Evolutionary conservation across 2,329 filamentous ascomycete species (phyloP).

Genomic region (Aspergillus oerlinghausenensis): DNA sequence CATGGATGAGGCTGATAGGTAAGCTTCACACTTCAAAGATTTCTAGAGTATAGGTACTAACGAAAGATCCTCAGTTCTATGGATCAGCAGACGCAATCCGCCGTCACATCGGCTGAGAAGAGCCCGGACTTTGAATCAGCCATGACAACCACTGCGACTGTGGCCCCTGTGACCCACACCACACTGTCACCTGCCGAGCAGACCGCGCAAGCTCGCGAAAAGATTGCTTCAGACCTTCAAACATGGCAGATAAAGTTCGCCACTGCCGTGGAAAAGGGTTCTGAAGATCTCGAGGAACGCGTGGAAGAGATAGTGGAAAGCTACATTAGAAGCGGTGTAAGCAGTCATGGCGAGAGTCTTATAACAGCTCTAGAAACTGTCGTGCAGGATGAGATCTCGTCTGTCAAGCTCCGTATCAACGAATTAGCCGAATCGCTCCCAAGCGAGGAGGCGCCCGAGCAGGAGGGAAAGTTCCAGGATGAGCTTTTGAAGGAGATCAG

Average conservation of each 20-base stretch:
- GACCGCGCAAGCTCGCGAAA: constrained; percentile 49
- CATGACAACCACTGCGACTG: constrained; percentile 21
- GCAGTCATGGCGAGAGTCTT: constrained; percentile 42
- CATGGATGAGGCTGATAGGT: constrained; percentile 52
- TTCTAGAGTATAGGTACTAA: constrained; percentile 5
- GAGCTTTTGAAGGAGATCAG: constrained; percentile 56
- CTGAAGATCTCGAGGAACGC: constrained; percentile 61
- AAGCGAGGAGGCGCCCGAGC: constrained; percentile 51
- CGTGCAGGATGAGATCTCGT: constrained; percentile 58
- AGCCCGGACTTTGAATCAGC: constrained; percentile 15
- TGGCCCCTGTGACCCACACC: constrained; percentile 22
- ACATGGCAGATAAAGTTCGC: constrained; percentile 87
- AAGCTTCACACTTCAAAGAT: constrained; percentile 9
- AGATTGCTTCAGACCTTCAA: constrained; percentile 71
- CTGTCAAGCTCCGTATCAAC: constrained; percentile 64
- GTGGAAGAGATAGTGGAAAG: constrained; percentile 67
- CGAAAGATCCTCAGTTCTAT: constrained; percentile 13
- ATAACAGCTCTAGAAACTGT: constrained; percentile 65
- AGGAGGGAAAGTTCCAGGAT: constrained; percentile 50
- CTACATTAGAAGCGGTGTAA: constrained; percentile 63
- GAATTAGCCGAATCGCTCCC: constrained; percentile 52
- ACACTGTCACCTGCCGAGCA: constrained; percentile 43
- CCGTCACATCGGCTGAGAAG: constrained; percentile 15
- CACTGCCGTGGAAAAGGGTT: constrained; percentile 76
- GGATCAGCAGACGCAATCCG: constrained; percentile 19